Conservation (phyloP, 2,329 filamentous ascomycete genomes). For the Phialocephala subalpina region DNA sequence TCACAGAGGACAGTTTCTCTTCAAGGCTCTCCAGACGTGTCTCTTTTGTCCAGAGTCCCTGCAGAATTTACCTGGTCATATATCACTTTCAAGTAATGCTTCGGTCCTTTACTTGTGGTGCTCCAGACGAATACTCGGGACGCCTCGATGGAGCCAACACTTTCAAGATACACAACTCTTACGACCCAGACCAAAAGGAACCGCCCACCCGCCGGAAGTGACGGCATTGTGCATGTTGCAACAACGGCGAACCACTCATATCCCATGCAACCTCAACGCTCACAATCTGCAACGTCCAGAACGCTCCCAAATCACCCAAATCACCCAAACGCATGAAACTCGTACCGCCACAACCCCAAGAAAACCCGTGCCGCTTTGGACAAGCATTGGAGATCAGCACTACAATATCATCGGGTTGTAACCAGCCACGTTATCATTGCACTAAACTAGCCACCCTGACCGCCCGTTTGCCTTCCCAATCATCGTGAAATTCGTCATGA, state of each 20-base stretch:
- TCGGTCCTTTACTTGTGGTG: neutral
- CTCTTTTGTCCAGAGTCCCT: neutral
- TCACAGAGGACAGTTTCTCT: neutral
- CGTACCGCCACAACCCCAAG: neutral
- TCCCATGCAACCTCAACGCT: constrained; percentile 11
- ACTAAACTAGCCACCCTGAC: constrained; percentile 1
- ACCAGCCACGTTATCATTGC: constrained; percentile 23
- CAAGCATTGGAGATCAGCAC: constrained; percentile 14
- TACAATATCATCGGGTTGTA: constrained; percentile 6
- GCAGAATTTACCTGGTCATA: neutral
- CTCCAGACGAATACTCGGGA: neutral
- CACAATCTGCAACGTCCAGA: neutral
- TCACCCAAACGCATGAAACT: constrained; percentile 1
- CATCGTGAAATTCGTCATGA: constrained; percentile 26
- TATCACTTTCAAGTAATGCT: neutral
- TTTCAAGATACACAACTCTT: neutral
- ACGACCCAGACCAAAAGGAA: neutral
- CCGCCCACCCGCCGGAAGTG: neutral
- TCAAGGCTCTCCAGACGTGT: neutral
- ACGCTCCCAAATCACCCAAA: neutral
- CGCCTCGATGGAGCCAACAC: neutral
- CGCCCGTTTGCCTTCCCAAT: constrained; percentile 12
- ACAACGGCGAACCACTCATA: constrained; percentile 6
- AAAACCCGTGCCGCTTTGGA: neutral
- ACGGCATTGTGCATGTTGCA: constrained; percentile 1